These are phyloP conservation scores for Boletellus deceptivus DNA, from an alignment of 1,284 basidiomycete genomes.

Conservation along the genomic window DNA sequence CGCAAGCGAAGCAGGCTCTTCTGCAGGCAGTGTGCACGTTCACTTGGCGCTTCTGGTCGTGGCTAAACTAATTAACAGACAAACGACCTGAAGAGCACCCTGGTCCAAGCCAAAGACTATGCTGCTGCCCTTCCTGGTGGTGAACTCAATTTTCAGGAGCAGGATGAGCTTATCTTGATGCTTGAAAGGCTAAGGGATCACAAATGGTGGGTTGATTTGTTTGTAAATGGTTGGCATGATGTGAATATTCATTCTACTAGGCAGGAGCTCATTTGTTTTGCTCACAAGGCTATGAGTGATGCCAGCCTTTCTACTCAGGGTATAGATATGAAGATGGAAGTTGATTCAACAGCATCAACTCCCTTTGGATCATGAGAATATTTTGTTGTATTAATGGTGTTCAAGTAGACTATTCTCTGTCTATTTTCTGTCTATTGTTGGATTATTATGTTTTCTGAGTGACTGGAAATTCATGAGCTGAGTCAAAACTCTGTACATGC, in stretches of 20 bases:
- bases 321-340: conserved; percentile 41
- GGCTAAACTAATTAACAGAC: conserved; percentile 42
- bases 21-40: conserved; percentile 50
- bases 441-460: too few relatives aligned
- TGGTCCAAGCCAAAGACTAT: conserved; percentile 56
- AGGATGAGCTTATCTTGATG: conserved; percentile 64
- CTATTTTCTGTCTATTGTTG: too few relatives aligned
- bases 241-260: conserved; percentile 20
- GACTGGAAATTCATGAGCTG: too few relatives aligned
- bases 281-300: conserved; percentile 28
- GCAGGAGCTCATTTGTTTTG: conserved; percentile 43
- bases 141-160: conserved; percentile 60
- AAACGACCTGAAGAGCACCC: conserved; percentile 57
- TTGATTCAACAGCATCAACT: conserved; percentile 58
- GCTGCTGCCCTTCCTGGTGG: conserved; percentile 60
- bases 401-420: too few relatives aligned
- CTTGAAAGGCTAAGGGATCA: conserved; percentile 54
- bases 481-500: too few relatives aligned
- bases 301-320: conserved; percentile 8
- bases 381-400: too few relatives aligned
- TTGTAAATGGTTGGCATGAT: not conserved
- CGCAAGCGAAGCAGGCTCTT: conserved; percentile 59
- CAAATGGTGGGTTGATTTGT: conserved; percentile 48
- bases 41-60: not conserved
- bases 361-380: conserved; percentile 27